Conservation (phyloP, 2,329 filamentous ascomycete species). For the Lizonia empirigonia region DNA sequence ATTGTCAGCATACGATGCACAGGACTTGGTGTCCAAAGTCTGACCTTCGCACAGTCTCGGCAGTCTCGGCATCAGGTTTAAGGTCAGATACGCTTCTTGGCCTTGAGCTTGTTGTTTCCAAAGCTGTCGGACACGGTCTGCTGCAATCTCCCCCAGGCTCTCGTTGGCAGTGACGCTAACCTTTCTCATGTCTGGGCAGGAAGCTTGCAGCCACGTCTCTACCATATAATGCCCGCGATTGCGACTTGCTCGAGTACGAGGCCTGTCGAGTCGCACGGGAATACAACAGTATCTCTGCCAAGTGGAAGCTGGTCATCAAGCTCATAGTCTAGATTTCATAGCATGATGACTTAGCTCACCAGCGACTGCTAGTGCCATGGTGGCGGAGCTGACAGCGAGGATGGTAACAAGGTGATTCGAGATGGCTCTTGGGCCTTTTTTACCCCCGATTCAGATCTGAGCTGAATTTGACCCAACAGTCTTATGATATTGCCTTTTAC, state of each 20-base stretch:
- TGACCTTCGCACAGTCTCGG: constrained; percentile 1
- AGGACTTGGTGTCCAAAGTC: neutral
- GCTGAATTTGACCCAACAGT: neutral
- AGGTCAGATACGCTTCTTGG: neutral
- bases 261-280: neutral
- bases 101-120: neutral
- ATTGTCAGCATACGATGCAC: neutral
- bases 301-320: neutral
- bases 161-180: neutral
- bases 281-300: neutral
- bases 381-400: neutral
- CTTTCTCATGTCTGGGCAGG: neutral
- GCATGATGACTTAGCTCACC: neutral
- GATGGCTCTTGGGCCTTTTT: neutral
- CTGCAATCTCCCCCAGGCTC: neutral
- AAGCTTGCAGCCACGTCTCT: neutral
- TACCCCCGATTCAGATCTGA: neutral
- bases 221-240: neutral
- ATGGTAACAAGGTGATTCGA: neutral
- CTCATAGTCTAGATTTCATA: neutral
- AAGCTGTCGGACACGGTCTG: neutral
- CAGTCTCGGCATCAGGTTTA: constrained; percentile 1
- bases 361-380: neutral
- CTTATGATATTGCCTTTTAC: neutral
- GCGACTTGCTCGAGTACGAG: no score